Evolutionary conservation across 2,329 filamentous ascomycete species (phyloP).

Genomic region (Colletotrichum sp.): DNA sequence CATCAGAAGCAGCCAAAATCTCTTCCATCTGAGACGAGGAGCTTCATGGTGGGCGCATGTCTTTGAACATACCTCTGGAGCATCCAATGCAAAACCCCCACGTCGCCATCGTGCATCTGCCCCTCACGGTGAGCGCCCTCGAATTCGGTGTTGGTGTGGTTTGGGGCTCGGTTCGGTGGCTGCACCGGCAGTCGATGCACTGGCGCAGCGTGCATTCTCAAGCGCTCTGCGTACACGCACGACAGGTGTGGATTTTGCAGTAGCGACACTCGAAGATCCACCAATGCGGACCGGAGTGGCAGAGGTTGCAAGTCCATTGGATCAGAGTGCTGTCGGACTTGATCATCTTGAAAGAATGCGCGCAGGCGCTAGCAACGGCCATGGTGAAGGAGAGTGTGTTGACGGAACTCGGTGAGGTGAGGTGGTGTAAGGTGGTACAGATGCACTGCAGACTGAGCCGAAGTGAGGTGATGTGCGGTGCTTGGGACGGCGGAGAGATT

Average conservation of each 20-base stretch:
- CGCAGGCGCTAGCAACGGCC: slow-evolving; percentile 62
- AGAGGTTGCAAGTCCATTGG: slow-evolving; percentile 70
- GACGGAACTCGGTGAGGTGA: not conserved
- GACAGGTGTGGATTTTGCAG: slow-evolving; percentile 71
- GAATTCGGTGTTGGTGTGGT: not conserved
- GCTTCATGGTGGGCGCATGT: not conserved
- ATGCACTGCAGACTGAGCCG: not conserved
- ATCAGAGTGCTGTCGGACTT: slow-evolving; percentile 71
- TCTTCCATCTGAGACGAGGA: not conserved
- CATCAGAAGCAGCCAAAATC: slow-evolving; percentile 2
- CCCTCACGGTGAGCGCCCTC: not conserved
- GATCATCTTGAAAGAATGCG: slow-evolving; percentile 68
- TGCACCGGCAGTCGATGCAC: not conserved
- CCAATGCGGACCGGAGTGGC: slow-evolving; percentile 69
- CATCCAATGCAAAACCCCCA: slow-evolving; percentile 15
- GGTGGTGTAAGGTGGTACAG: not conserved
- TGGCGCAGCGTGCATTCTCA: slow-evolving; percentile 23
- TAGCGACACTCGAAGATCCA: slow-evolving; percentile 73
- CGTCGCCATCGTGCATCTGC: slow-evolving; percentile 5
- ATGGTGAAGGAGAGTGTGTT: slow-evolving; percentile 36
- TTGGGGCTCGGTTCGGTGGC: not conserved
- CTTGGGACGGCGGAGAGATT: not conserved
- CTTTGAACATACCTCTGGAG: slow-evolving; percentile 12
- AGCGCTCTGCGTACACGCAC: slow-evolving; percentile 57
- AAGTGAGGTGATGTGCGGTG: not conserved